phyloP scores from a whole-genome alignment of 73 alveolate species.

The Paramecium tetraurelia region DNA sequence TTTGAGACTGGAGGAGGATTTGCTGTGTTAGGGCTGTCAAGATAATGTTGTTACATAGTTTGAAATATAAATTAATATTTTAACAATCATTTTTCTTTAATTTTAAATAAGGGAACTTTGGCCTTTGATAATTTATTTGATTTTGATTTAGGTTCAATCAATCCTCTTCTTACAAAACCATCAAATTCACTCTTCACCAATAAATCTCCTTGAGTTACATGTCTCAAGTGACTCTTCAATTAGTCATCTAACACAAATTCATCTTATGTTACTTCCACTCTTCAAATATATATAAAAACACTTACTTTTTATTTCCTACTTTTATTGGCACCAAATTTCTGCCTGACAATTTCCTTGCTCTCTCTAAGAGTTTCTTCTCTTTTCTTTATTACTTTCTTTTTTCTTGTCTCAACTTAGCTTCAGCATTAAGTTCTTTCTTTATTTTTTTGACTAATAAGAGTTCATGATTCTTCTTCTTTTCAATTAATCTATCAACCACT shows the following conservation, averaged over 20 bases:
- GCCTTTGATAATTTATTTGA: slow-evolving; percentile 21
- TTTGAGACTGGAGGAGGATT: not conserved
- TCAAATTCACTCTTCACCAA: slow-evolving; percentile 29
- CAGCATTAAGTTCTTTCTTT: not conserved
- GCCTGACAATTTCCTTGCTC: not conserved
- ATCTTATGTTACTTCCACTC: slow-evolving; percentile 25
- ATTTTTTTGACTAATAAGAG: not conserved
- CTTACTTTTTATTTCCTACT: slow-evolving; percentile 32
- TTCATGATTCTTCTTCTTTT: not conserved
- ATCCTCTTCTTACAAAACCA: slow-evolving; percentile 37
- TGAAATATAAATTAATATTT: not conserved
- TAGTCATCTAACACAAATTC: slow-evolving; percentile 25
- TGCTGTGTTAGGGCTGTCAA: not conserved
- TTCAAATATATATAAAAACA: not conserved
- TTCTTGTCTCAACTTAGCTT: too few species aligned
- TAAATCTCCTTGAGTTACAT: slow-evolving; percentile 29
- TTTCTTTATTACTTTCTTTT: not conserved
- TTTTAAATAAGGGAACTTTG: slow-evolving; percentile 16
- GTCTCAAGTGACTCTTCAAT: slow-evolving; percentile 7
- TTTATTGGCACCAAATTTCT: not conserved
- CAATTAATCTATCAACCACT: not conserved
- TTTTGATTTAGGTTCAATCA: slow-evolving; percentile 44
- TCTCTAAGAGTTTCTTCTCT: not conserved
- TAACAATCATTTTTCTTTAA: not conserved
- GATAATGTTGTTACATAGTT: not conserved